These are phyloP conservation scores for Xerocomellus amylosporus DNA, from an alignment of 768 basidiomycete species.

Conservation along the genomic window DNA sequence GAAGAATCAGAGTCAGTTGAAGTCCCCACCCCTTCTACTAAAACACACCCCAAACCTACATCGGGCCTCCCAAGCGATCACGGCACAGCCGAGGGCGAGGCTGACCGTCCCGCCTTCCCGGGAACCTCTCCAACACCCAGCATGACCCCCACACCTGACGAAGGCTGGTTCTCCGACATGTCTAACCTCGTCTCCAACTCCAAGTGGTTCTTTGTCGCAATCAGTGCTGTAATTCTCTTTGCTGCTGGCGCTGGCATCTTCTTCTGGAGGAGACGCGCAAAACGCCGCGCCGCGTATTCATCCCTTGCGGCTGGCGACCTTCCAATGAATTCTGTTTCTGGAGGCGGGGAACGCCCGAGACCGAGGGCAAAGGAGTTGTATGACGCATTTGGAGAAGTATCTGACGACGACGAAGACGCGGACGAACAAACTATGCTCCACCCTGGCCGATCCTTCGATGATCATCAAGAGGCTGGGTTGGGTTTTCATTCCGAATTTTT, in stretches of 20 bases:
- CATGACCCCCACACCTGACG: constrained; percentile 61
- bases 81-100: constrained; percentile 74
- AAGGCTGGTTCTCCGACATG: constrained; percentile 84
- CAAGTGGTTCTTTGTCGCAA: constrained; percentile 88
- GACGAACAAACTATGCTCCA: constrained; percentile 70
- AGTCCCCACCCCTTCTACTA: constrained; percentile 47
- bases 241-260: constrained; percentile 66
- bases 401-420: constrained; percentile 77
- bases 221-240: constrained; percentile 77
- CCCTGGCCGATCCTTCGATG: constrained; percentile 32
- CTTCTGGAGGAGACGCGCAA: constrained; percentile 70
- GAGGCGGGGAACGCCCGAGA: constrained; percentile 33
- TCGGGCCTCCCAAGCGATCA: constrained; percentile 85
- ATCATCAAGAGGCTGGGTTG: constrained; percentile 37
- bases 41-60: constrained; percentile 80
- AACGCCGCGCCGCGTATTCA: constrained; percentile 48
- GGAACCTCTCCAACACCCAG: constrained; percentile 36
- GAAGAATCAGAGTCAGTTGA: constrained; percentile 40
- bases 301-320: constrained; percentile 65
- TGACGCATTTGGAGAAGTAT: constrained; percentile 91
- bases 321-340: constrained; percentile 69
- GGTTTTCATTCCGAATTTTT: constrained; percentile 79
- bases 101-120: constrained; percentile 69
- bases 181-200: constrained; percentile 68
- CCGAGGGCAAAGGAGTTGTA: constrained; percentile 85